A percentile compares a stretch with the other conserved stretches of the same genome.
Conservation (phyloP, 768 basidiomycete genomes). For the Lentinus tigrinus region DNA sequence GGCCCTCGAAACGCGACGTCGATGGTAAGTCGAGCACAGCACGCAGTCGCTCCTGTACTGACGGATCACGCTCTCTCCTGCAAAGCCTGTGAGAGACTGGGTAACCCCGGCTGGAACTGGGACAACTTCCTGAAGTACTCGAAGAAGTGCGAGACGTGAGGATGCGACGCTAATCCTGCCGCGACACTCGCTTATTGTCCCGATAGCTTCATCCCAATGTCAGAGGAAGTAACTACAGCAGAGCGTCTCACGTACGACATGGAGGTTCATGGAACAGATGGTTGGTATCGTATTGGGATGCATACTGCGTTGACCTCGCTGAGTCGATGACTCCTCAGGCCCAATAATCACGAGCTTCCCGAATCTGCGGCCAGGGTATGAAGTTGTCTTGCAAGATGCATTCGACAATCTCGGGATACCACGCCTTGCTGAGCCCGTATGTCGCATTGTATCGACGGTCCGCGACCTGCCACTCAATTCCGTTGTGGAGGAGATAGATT, state of each 20-base stretch:
- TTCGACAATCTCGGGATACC: conserved; percentile 10
- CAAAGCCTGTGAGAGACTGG: conserved; percentile 29
- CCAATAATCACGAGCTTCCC: conserved; percentile 14
- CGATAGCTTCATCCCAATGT: conserved; percentile 1
- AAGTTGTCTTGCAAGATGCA: conserved; percentile 6
- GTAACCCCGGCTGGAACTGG: conserved; percentile 58
- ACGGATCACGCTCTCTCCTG: neutral
- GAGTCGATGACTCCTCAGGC: conserved; percentile 1
- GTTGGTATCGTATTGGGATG: neutral
- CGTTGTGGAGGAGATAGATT: too few relatives aligned
- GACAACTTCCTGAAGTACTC: conserved; percentile 38
- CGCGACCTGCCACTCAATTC: neutral
- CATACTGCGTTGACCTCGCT: neutral
- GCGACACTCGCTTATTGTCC: neutral
- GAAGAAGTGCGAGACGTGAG: conserved; percentile 35
- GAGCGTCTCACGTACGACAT: conserved; percentile 9
- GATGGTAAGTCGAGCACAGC: conserved; percentile 20
- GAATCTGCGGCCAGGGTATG: neutral
- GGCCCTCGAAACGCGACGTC: conserved; percentile 27
- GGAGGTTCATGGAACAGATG: neutral
- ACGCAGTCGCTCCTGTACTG: neutral
- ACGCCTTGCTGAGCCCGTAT: conserved; percentile 4
- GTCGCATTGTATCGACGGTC: neutral
- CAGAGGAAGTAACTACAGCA: neutral
- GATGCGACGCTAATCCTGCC: conserved; percentile 9